Conservation (phyloP, 202 grass and related monocot genomes). For the Hordeum pubiflorum region DNA sequence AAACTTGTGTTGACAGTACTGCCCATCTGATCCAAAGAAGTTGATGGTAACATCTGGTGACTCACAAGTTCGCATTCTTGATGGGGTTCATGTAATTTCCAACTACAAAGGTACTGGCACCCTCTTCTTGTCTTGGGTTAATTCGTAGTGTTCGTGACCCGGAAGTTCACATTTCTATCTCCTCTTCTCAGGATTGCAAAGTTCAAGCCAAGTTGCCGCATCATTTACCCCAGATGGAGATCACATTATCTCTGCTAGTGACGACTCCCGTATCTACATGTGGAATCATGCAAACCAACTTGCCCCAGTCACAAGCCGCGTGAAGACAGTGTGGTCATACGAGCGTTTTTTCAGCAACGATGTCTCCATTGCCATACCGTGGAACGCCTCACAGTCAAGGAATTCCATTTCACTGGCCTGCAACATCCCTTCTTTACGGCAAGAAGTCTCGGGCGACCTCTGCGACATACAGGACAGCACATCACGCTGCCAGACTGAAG, state of each 20-base stretch:
- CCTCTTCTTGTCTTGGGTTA: background rate
- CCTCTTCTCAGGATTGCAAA: slow-evolving; percentile 44
- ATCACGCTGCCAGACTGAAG: slow-evolving; percentile 8
- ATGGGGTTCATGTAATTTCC: slow-evolving; percentile 70
- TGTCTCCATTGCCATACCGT: slow-evolving; percentile 65
- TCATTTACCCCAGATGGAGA: slow-evolving; percentile 75
- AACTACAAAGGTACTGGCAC: slow-evolving; percentile 72
- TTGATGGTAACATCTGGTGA: slow-evolving; percentile 91
- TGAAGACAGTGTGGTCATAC: slow-evolving; percentile 56
- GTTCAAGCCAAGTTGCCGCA: slow-evolving; percentile 60
- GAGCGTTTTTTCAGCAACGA: slow-evolving; percentile 59
- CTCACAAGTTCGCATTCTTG: slow-evolving; percentile 75
- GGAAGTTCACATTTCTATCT: slow-evolving; percentile 9
- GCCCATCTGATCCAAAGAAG: slow-evolving; percentile 70
- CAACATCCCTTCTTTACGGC: slow-evolving; percentile 26
- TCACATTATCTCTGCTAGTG: slow-evolving; percentile 74
- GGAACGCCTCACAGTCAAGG: slow-evolving; percentile 49
- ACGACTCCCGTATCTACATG: slow-evolving; percentile 71
- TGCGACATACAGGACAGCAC: background rate
- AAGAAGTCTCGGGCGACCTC: slow-evolving; percentile 17
- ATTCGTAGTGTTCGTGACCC: background rate
- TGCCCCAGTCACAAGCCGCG: slow-evolving; percentile 36
- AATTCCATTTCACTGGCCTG: slow-evolving; percentile 33
- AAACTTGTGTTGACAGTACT: slow-evolving; percentile 54
- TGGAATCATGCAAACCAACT: slow-evolving; percentile 68